A percentile compares a stretch with the other conserved stretches of the same genome.
Evolutionary conservation across 2,329 filamentous ascomycete species (phyloP).

Genomic region (Colletotrichum spaethianum): DNA sequence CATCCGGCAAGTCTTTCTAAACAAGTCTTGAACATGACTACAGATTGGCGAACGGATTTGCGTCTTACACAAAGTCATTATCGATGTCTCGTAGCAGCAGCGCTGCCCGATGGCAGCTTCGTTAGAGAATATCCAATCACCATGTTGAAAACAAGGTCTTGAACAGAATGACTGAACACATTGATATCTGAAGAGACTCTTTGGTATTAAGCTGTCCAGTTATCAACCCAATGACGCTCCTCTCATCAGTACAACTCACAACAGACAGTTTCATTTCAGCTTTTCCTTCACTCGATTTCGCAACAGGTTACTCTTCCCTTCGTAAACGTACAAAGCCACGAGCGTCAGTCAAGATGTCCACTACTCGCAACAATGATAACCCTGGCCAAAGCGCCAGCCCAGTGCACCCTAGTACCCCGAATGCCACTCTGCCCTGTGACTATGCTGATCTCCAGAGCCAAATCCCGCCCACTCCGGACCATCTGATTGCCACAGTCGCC

Average conservation of each 20-base stretch:
- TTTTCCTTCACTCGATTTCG: background rate
- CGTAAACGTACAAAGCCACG: background rate
- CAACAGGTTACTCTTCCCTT: background rate
- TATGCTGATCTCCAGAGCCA: background rate
- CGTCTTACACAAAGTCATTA: background rate
- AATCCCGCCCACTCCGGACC: background rate
- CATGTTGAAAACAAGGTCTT: background rate
- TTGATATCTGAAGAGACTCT: fast-evolving
- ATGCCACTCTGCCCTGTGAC: background rate
- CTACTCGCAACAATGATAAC: background rate
- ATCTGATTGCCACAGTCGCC: background rate
- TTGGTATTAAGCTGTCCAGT: no score
- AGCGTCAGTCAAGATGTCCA: background rate
- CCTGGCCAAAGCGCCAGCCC: background rate
- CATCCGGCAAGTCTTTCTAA: background rate
- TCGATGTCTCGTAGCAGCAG: background rate
- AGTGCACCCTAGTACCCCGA: background rate
- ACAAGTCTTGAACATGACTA: background rate
- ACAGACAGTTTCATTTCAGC: background rate
- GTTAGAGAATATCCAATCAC: background rate
- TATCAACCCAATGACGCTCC: background rate
- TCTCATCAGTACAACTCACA: background rate
- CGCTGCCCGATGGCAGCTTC: background rate
- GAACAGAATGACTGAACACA: background rate
- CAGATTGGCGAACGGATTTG: background rate